Conservation (phyloP, 202 grass and related monocot species). For the Dendrocalamus latiflorus region DNA sequence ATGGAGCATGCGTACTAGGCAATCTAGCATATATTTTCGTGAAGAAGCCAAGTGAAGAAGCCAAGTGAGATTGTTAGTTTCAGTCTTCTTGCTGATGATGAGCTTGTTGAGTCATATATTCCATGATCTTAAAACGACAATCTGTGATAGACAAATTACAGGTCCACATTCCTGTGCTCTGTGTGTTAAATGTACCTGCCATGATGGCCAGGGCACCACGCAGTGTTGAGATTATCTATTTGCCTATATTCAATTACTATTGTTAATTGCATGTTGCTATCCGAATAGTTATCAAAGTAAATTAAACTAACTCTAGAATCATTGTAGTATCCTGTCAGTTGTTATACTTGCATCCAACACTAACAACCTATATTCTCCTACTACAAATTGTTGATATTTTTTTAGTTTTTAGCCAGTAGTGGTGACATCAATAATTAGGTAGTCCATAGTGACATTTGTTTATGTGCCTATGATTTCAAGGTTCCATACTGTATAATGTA, state of each 20-base stretch:
- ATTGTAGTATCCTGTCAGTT: background rate
- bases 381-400: background rate
- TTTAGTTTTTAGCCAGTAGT: background rate
- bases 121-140: background rate
- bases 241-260: background rate
- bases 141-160: constrained; percentile 13
- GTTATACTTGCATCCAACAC: background rate
- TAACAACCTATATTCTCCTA: background rate
- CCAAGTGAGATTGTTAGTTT: background rate
- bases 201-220: background rate
- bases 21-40: background rate
- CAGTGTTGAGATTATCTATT: background rate
- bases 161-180: background rate
- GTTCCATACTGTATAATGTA: constrained; percentile 1
- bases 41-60: no score
- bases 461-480: background rate
- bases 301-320: background rate
- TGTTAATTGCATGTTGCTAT: background rate
- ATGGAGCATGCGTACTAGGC: background rate
- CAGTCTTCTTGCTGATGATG: background rate
- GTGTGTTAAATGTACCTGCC: constrained; percentile 7
- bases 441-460: background rate
- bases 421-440: background rate
- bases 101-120: background rate
- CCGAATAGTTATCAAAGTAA: background rate